Conservation (phyloP, 768 basidiomycete species). For the Favolaschia claudopus region DNA sequence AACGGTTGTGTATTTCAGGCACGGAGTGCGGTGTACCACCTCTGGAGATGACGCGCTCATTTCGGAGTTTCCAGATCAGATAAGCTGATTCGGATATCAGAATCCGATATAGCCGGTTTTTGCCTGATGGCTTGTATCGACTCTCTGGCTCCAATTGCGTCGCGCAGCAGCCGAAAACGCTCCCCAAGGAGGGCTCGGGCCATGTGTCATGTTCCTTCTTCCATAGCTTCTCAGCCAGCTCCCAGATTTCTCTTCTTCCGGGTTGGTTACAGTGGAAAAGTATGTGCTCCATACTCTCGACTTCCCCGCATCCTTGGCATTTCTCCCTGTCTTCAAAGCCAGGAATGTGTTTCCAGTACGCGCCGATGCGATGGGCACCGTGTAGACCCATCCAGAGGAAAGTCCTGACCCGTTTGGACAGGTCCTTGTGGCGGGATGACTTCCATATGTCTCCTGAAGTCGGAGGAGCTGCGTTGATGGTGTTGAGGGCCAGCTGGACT, state of each 20-base stretch:
- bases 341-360: slow-evolving; percentile 17
- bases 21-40: background rate
- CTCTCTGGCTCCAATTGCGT: background rate
- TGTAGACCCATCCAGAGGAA: slow-evolving; percentile 17
- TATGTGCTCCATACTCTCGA: slow-evolving; percentile 23
- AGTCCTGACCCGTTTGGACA: background rate
- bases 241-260: slow-evolving; percentile 15
- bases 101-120: slow-evolving; percentile 14
- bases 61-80: slow-evolving; percentile 27
- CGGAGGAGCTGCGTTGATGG: background rate
- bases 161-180: slow-evolving; percentile 11
- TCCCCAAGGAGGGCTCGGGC: background rate
- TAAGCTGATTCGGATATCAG: slow-evolving; percentile 22
- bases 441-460: background rate
- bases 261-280: slow-evolving; percentile 8
- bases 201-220: background rate
- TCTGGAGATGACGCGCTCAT: slow-evolving; percentile 16
- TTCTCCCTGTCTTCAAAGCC: slow-evolving; percentile 7
- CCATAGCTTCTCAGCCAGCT: slow-evolving; percentile 11
- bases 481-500: background rate
- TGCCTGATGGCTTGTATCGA: background rate
- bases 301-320: slow-evolving; percentile 10
- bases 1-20: slow-evolving; percentile 12
- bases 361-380: slow-evolving; percentile 4
- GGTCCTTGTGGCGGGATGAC: background rate